Percentiles rank a stretch among this genome's conserved stretches.
These are phyloP conservation scores for Aegilops sharonensis DNA, from an alignment of 176 grass and related monocot species.

Conservation along the genomic window DNA sequence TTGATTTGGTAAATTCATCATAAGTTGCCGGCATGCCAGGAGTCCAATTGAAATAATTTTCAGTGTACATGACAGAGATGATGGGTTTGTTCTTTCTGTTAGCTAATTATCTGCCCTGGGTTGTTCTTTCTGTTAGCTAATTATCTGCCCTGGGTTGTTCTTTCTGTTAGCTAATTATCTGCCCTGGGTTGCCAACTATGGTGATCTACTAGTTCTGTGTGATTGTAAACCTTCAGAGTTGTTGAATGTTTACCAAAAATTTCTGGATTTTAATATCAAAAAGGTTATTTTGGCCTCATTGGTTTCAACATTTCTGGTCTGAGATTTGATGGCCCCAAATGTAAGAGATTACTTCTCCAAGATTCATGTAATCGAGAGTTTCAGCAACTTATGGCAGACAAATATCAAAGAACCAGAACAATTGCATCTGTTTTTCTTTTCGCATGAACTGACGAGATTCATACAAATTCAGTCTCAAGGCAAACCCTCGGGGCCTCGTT, in stretches of 20 bases:
- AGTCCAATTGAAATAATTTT: conserved; percentile 26
- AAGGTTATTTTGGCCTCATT: neutral
- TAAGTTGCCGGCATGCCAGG: conserved; percentile 8
- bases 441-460: neutral
- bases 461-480: neutral
- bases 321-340: neutral
- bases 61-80: neutral
- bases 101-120: neutral
- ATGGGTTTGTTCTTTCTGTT: neutral
- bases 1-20: conserved; percentile 24
- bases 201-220: neutral
- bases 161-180: neutral
- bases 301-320: neutral
- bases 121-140: neutral
- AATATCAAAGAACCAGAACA: neutral
- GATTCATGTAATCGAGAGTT: neutral
- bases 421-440: neutral
- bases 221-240: conserved; percentile 1
- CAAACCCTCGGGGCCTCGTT: neutral
- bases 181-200: neutral
- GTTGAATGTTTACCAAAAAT: neutral
- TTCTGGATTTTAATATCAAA: neutral
- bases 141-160: neutral
- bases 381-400: neutral
- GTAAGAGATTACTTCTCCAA: neutral